Evolutionary conservation across 306 rosid species (phyloP), one percentile per base, ranked within the genome.

Genomic region (Biancaea sappan): DNA sequence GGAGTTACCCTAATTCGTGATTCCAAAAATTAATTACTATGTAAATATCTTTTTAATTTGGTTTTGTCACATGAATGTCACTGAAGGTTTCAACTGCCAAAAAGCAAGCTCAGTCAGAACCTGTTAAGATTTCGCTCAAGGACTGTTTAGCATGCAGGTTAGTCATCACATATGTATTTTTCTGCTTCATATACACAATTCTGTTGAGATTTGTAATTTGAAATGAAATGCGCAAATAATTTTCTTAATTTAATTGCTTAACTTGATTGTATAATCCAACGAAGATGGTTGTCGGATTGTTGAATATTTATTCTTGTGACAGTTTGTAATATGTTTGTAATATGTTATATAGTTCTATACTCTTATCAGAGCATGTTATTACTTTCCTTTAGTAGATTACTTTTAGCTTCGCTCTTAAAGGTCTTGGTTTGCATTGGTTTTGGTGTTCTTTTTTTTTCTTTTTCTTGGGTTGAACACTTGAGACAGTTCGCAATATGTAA

Each of bases 61-160:
- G 12, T 64, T 16, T 13, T 72, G 38, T 50, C 29, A 8, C 51
- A n/a, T 61, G 0, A 66, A n/a, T 52, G 4, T 53, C 29, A 18
- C 24, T 78, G 44, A 78, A 94, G 98, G 92, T 94, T 70, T 78
- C 88, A 28, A 78, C 60, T 71, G 79, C 92, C 22, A 76, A 61
- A 37, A 83, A 71, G 84, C 86, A 82, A 82, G 73, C 82, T 79
- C 83, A 85, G 81, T 52, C 85, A 46, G 98, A 90, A 48, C 97
- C 98, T 13, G 98, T 94, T 34, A 91, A 94, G 73, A 88, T 91
- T 80, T 94, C 98, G 6, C 92, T 91, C 69, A 94, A 94, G 84
- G 98, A 94, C 79, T 94, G 97, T 83, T 87, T 91, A 88, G 98
- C 97, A 53, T 94, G 97, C 96, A 94, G 98, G 98, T 91, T 58